Conservation (phyloP, 2,329 filamentous ascomycete genomes). For the Penicillium vulpinum region DNA sequence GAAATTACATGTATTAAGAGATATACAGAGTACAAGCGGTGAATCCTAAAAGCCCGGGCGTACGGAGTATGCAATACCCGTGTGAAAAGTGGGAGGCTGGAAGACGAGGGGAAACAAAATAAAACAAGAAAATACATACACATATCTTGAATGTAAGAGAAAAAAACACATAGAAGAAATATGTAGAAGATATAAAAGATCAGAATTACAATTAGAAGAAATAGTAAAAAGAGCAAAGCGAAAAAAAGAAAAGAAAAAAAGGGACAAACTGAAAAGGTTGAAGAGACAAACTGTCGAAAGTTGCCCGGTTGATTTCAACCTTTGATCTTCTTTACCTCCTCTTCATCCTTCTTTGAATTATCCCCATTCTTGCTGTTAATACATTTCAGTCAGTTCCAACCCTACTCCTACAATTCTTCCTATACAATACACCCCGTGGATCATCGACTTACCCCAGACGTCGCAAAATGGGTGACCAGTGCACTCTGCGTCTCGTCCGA, state of each 20-base stretch:
- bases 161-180: too few relatives aligned
- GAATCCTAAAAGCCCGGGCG: too few relatives aligned
- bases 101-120: not conserved
- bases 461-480: slow-evolving; percentile 16
- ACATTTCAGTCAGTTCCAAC: not conserved
- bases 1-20: too few relatives aligned
- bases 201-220: too few relatives aligned
- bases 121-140: too few relatives aligned
- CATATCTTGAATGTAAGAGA: too few relatives aligned
- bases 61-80: too few relatives aligned
- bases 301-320: not conserved
- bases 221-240: too few relatives aligned
- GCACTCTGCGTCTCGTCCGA: slow-evolving; percentile 17
- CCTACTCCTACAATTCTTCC: too few relatives aligned
- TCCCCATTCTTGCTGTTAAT: too few relatives aligned
- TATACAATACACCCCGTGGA: not conserved
- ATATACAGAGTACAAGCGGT: too few relatives aligned
- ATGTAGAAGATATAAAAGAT: too few relatives aligned
- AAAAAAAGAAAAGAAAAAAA: not conserved
- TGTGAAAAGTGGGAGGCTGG: not conserved
- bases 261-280: not conserved
- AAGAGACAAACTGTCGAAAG: not conserved
- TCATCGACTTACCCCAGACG: not conserved
- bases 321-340: not conserved
- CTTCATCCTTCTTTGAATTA: not conserved